phyloP scores from a whole-genome alignment of 495 filamentous ascomycete genomes.

The Penicillium desertorum region DNA sequence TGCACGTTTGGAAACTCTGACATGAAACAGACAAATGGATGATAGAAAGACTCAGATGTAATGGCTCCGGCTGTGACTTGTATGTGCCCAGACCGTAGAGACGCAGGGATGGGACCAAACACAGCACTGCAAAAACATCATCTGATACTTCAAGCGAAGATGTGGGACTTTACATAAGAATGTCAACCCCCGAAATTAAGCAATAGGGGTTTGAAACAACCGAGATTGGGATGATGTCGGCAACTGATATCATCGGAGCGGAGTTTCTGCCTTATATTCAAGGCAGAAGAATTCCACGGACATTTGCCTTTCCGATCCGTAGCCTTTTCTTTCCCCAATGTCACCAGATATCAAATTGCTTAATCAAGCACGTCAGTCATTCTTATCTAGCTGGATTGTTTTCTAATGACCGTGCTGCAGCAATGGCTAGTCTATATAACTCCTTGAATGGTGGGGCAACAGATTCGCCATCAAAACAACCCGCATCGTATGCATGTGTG shows the following conservation, averaged over 20 bases:
- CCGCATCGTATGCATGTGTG: slow-evolving; percentile 55
- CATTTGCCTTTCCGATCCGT: not conserved
- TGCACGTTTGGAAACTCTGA: not conserved
- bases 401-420: not conserved
- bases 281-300: not conserved
- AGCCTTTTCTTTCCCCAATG: not conserved
- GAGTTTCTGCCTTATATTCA: not conserved
- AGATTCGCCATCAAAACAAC: slow-evolving; percentile 12
- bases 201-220: slow-evolving; percentile 1
- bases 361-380: not conserved
- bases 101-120: slow-evolving; percentile 1
- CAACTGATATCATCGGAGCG: not conserved
- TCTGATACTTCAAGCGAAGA: not conserved
- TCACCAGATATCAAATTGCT: not conserved
- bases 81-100: not conserved
- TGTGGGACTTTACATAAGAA: not conserved
- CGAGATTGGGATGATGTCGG: slow-evolving; percentile 7
- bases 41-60: not conserved
- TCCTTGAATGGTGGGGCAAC: not conserved
- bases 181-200: not conserved
- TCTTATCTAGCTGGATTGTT: not conserved
- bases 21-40: not conserved
- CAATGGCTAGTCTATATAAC: too few species aligned
- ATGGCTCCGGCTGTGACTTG: not conserved
- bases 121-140: not conserved